phyloP scores from a whole-genome alignment of 164 flowering plant genomes.

The Nymphaea colorata region DNA sequence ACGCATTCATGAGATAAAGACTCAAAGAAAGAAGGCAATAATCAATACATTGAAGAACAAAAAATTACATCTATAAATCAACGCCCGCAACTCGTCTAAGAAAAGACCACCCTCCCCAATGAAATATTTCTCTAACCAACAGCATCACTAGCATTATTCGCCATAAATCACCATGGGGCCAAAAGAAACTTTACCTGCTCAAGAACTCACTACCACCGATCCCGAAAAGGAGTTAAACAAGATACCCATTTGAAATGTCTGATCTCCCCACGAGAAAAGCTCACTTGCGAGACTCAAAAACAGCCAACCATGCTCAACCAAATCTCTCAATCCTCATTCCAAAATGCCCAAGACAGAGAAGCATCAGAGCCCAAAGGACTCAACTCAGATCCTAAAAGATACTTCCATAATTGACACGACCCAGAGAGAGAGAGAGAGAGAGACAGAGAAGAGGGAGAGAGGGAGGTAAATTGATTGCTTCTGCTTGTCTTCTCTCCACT shows the following conservation, averaged over 20 bases:
- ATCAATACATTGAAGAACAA: no score
- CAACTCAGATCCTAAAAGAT: neutral
- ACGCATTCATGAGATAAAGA: neutral
- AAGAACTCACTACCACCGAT: neutral
- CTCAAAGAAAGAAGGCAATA: neutral
- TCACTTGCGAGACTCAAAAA: neutral
- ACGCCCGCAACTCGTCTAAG: no score
- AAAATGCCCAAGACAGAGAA: neutral
- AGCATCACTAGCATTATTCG: no score
- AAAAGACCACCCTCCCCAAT: no score
- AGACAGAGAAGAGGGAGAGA: neutral
- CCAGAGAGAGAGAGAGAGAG: neutral
- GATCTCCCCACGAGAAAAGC: neutral
- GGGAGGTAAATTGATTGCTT: neutral
- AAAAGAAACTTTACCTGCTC: neutral
- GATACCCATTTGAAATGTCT: neutral
- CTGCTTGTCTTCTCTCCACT: neutral
- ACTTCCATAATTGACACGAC: neutral
- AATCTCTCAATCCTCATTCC: neutral
- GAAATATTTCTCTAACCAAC: no score
- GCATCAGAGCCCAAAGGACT: neutral
- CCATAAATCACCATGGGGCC: no score
- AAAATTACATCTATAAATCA: no score
- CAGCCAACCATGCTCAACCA: neutral
- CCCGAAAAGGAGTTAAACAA: neutral